phyloP scores from a whole-genome alignment of 495 filamentous ascomycete species.

The Diplogelasinospora grovesii region DNA sequence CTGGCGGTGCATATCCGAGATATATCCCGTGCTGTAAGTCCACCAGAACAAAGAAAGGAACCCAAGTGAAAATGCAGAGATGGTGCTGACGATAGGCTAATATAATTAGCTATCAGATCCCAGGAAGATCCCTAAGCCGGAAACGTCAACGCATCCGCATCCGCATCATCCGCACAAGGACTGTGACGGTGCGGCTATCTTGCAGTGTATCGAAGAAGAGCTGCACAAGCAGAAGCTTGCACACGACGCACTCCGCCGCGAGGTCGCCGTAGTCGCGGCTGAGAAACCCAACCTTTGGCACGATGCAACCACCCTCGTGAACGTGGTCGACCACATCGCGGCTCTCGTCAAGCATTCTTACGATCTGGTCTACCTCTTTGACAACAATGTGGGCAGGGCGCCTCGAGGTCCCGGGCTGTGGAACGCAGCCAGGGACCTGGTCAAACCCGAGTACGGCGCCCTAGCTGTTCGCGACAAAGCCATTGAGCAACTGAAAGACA shows the following conservation, averaged over 20 bases:
- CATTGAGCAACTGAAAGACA: conserved; percentile 8
- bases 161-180: not conserved
- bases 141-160: conserved; percentile 1
- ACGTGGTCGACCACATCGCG: conserved; percentile 1
- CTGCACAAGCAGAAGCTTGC: conserved; percentile 9
- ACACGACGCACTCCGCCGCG: not conserved
- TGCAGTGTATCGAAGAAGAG: conserved; percentile 11
- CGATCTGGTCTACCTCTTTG: conserved; percentile 4
- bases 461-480: conserved; percentile 4
- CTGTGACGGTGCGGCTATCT: conserved; percentile 3
- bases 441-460: not conserved
- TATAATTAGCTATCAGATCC: too few species aligned
- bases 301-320: too few species aligned
- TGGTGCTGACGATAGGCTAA: too few species aligned
- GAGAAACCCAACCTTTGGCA: too few species aligned
- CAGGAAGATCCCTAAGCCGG: too few species aligned
- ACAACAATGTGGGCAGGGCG: conserved; percentile 7
- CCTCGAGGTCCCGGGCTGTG: not conserved
- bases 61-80: too few species aligned
- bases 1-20: too few species aligned
- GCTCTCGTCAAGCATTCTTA: conserved; percentile 1
- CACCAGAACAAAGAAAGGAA: too few species aligned
- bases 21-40: too few species aligned
- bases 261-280: too few species aligned
- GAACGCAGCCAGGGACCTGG: conserved; percentile 1